Base-by-base conservation (phyloP, 1,284 basidiomycete species). In the Sporisorium iseilematis-ciliati region DNA sequence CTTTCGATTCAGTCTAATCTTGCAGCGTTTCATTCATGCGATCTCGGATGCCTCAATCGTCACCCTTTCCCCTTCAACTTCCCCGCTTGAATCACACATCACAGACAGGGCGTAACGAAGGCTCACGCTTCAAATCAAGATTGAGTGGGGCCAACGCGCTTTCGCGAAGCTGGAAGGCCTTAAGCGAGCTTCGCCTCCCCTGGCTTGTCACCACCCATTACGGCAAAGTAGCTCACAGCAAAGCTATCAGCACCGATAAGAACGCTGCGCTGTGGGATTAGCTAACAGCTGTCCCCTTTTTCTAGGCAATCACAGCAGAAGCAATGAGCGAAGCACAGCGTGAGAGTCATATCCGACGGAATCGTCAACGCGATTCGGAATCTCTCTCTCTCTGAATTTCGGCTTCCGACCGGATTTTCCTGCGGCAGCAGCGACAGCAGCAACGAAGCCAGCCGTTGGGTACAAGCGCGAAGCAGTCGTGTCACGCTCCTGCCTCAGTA, bases 1-100 rank as follows among this genome's bases (percentile, higher is more conserved):
- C 12, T 25, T 46, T 26, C 14, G 43, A 46, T 46, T 8, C 14
- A 25, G 23, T 46, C 25, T 46, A 23, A 18, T 18, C 29, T 62
- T 29, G 43, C 25, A 18, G 14, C 7, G 25, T 35, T 58, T 57
- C 55, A 65, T 58, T 57, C 55, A 65, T 65, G 62, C 62, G 62
- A 65, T 57, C 62, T 26, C 31, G 54, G 18, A 23, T 35, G 38
- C 41, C n/a, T 20, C 40, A 20, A 8, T 41, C 21, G 35, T 38
- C 35, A 38, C 33, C 38, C n/a, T 7, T 29, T 41, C 51, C 45
- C 49, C 41, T 29, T 38, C 26, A 18, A 26, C 35, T 14, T 38
- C 11, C 14, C 35, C 35, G 1, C 2, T 38, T 16, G 14, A 29
- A 10, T 3, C 10, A n/a, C 21, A n/a, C 7, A 48, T 31, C 46